These are phyloP conservation scores for Thamnidium elegans DNA, from an alignment of 192 early-diverging fungal species.

Conservation along the genomic window DNA sequence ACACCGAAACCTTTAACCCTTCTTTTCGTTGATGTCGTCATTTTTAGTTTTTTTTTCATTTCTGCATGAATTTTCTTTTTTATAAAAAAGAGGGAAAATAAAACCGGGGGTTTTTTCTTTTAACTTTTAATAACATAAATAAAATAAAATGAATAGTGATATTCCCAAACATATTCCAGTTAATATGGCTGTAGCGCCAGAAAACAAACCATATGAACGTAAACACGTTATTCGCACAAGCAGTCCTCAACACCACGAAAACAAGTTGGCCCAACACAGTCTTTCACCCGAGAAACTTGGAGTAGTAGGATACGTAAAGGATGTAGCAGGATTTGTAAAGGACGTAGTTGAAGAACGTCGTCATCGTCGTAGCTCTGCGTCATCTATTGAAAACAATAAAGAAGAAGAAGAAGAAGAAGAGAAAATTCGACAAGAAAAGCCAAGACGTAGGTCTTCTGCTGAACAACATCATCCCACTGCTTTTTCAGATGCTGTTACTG, in stretches of 20 bases:
- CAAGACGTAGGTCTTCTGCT: background rate
- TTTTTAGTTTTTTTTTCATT: too few species aligned
- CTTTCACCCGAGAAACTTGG: constrained; percentile 40
- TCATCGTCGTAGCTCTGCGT: constrained; percentile 5
- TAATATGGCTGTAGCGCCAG: constrained; percentile 18
- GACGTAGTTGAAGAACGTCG: constrained; percentile 28
- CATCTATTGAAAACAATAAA: background rate
- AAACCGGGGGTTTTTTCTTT: too few species aligned
- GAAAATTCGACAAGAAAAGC: too few species aligned
- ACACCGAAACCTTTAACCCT: too few species aligned
- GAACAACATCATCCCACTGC: constrained; percentile 6
- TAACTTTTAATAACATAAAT: too few species aligned
- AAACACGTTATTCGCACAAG: constrained; percentile 13
- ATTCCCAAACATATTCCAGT: constrained; percentile 24
- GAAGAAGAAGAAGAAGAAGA: background rate
- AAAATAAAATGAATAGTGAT: background rate
- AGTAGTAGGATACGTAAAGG: constrained; percentile 38
- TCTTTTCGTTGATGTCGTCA: too few species aligned
- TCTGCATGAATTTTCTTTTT: too few species aligned
- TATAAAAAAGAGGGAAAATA: too few species aligned
- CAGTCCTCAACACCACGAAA: background rate
- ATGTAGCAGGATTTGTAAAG: constrained; percentile 39
- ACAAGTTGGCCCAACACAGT: constrained; percentile 20
- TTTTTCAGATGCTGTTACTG: constrained; percentile 24
- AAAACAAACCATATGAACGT: constrained; percentile 18